Base-by-base conservation (phyloP, 345 rosid genomes). In the Moricandia arvensis region DNA sequence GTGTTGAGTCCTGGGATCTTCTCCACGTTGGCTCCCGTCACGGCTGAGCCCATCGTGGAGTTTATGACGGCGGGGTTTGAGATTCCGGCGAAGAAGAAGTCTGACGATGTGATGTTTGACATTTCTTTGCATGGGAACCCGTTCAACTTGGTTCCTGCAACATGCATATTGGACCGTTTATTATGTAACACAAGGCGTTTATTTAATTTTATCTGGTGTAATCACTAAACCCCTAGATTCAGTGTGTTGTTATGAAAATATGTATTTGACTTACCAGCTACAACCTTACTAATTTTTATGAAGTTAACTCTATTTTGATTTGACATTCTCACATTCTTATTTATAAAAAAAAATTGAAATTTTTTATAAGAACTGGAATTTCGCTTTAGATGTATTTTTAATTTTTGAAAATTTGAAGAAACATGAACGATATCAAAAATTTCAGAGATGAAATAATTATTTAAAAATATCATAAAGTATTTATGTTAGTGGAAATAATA, bases 1-100 rank as follows among this genome's bases (percentile, higher is more conserved):
- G 91, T 89, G 86, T 89, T 89, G 54, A 89, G 88, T 6, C 88
- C 89, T 1, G 88, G 91, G 33, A 89, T 82, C 69, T 87, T 81
- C 13, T 81, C 87, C 9, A 89, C 93, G 29, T 83, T 85, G 47
- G 89, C 93, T 4, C 18, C 64, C 1, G 89, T 84, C 24, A 84
- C 91, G 4, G 81, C 45, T 0, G 91, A 87, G 2, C 93, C 91
- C n/a, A 75, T 79, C 0, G 88, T 78, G 49, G 74, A 85, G 82
- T 83, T 86, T 51, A 84, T 35, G 5, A 37, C 70, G 64, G 79
- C 89, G 2, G 93, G 75, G 5, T 81, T 82, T 29, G 89, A 86
- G 21, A 89, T 60, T n/a, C 87, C 89, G 58, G 63, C 81, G 41
- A 84, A 89, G 79, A 83, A 86, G 72, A 89, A 87, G 73, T 89